A percentile compares a stretch with the other conserved stretches of the same genome.
Evolutionary conservation across 163 green algal genomes (phyloP).

Genomic region (Scenedesmus sp.): DNA sequence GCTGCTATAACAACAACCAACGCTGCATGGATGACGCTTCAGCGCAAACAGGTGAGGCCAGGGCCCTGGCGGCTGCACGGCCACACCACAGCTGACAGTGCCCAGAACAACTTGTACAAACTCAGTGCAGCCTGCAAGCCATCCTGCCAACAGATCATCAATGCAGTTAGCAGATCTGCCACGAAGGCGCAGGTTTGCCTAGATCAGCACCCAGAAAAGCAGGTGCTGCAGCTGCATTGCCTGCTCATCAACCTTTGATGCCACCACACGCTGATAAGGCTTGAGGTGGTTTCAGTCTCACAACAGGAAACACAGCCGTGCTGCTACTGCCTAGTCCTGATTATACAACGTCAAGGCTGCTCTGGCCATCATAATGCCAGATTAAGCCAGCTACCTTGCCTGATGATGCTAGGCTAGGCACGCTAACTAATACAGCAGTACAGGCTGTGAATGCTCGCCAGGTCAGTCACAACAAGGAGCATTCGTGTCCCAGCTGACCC

Average conservation of each 20-base stretch:
- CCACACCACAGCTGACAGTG: neutral
- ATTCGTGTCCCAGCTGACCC: neutral
- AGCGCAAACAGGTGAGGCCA: neutral
- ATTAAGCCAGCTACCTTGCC: neutral
- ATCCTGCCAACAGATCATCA: slow-evolving; percentile 9
- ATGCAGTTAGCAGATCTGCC: neutral
- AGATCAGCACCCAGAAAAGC: neutral
- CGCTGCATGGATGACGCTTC: too few species aligned
- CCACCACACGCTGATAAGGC: neutral
- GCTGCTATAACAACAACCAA: neutral
- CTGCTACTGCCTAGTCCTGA: neutral
- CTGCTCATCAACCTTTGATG: neutral
- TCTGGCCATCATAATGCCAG: neutral
- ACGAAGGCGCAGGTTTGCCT: neutral
- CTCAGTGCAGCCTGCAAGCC: neutral
- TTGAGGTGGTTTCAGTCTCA: neutral
- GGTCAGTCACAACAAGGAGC: neutral
- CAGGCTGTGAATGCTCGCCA: neutral
- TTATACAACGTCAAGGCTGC: neutral
- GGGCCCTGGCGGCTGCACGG: neutral
- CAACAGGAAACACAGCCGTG: neutral
- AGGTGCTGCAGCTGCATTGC: neutral
- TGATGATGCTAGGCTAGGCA: neutral
- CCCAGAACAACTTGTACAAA: too few species aligned
- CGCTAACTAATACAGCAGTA: neutral